Evolutionary conservation across 129 eudicot species (phyloP), one percentile per base, ranked within the genome.

Genomic region (sunflower (Helianthus annuus)): DNA sequence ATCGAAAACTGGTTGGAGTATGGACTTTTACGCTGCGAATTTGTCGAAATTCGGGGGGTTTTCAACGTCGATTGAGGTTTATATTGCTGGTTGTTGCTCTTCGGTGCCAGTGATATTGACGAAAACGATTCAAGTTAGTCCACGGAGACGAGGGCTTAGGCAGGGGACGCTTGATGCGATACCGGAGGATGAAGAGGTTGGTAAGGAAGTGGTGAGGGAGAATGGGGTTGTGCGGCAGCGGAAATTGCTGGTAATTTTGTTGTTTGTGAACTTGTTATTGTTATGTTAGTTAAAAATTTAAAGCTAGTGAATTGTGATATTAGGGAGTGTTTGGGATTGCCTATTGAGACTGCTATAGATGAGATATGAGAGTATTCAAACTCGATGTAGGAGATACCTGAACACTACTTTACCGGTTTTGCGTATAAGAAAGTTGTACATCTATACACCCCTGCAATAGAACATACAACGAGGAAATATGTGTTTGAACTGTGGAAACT

Each of bases 151-250:
- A 51, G 65, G 42, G 3, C 38, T 59, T 8, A 78, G 96, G 81
- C 81, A 84, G 9, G 68, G 76, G 65, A 72, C 67, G 83, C 85
- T 89, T 14, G 88, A 86, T 78, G 92, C 86, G 7, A 91, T 93
- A 11, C 96, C 98, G 0, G 98, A 93, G 78, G 97, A 80, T 73
- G 95, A 90, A 64, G 97, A 89, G 81, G 84, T 82, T 16, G 92
- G 70, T 73, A 87, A 87, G 90, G 82, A 79, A 70, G 32, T 53
- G 16, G 29, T 64, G 78, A 75, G 65, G 67, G 81, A 76, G 19
- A 72, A 83, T 82, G 98, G 86, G 19, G 27, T 73, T 62, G 22
- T 75, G 22, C 63, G 86, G 64, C 87, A 82, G 36, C 71, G 82
- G 67, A 83, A 89, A 68, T 63, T 69, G 65, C 87, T 77, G 89